Evolutionary conservation across 371 early-diverging fungal genomes (phyloP), one percentile per base, ranked within the genome.

Genomic region (Batrachochytrium dendrobatidis): DNA sequence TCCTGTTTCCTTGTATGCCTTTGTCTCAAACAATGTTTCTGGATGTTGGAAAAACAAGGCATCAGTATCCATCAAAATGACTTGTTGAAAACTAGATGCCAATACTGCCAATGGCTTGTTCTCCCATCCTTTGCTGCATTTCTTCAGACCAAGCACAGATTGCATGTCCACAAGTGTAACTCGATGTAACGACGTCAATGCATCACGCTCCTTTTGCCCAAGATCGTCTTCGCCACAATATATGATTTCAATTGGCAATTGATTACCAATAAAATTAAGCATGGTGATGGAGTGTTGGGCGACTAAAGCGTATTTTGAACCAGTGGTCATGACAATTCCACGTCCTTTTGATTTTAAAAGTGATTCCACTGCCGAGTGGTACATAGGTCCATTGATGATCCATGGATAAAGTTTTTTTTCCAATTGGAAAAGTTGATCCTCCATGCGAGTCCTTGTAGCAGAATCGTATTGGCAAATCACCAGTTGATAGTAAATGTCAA

Each of bases 11-110:
- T 66, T 56, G 55, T 83, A 85, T 12, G 80, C 83, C 0, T 81
- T 81, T 26, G 67, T 63, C 26, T 72, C 67, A 64, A 83, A 84
- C 17, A 86, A 52, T 0, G 56, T 58, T 4, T 71, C 76, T 0
- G 89, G 89, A 28, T 76, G 69, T 58, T 82, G 70, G 55, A 87
- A 67, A 65, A 85, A 83, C 34, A 83, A 73, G 3, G 73, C 83
- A 56, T 89, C 89, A 1, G 87, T 84, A 66, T 89, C 87, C 71
- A 86, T 73, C 53, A 89, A 64, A 34, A 87, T 79, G 25, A 81
- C 80, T 35, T 84, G 79, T 10, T 60, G 43, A 60, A 88, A 88
- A 6, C 68, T 68, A 12, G 85, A 84, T 3, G 82, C 83, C 46
- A 86, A 62, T n/a, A 85, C 65, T 32, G 64, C 85, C 82, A 75